A percentile compares a stretch with the other conserved stretches of the same genome.
These are phyloP conservation scores for Macrophomina pseudophaseolina DNA, from an alignment of 2,329 filamentous ascomycete species.

Conservation along the genomic window DNA sequence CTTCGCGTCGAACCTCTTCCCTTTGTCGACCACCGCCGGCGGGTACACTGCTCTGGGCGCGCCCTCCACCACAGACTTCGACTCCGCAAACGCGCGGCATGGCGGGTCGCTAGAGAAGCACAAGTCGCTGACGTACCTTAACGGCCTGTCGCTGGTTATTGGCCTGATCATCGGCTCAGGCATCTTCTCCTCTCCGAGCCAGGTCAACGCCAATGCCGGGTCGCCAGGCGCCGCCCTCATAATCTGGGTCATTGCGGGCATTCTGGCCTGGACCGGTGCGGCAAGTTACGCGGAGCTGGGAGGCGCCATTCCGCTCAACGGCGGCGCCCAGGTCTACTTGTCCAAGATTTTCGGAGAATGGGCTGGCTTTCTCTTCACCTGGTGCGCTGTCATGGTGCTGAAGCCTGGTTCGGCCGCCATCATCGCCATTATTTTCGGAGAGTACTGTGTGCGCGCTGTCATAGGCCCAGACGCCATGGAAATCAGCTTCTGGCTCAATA, in stretches of 20 bases:
- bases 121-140: constrained; percentile 93
- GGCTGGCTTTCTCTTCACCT: constrained; percentile 91
- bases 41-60: constrained; percentile 84
- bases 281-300: constrained; percentile 95
- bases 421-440: constrained; percentile 96
- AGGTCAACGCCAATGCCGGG: constrained; percentile 89
- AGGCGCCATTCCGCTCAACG: constrained; percentile 93
- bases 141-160: constrained; percentile 88
- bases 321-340: constrained; percentile 90
- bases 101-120: constrained; percentile 88
- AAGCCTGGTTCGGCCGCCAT: constrained; percentile 95
- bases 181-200: constrained; percentile 92
- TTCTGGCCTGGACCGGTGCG: constrained; percentile 94
- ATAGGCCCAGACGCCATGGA: constrained; percentile 85
- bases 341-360: constrained; percentile 96
- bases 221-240: constrained; percentile 88
- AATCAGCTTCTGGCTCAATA: constrained; percentile 86
- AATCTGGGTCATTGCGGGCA: constrained; percentile 90
- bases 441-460: constrained; percentile 88
- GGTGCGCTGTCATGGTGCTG: constrained; percentile 91
- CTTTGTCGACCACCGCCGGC: constrained; percentile 79
- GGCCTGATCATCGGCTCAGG: constrained; percentile 95
- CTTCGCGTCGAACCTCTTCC: constrained; percentile 91
- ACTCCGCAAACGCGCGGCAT: constrained; percentile 63
- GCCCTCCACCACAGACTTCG: constrained; percentile 63